These are phyloP conservation scores for Diversispora epigaea DNA, from an alignment of 192 early-diverging fungal genomes.

Conservation along the genomic window DNA sequence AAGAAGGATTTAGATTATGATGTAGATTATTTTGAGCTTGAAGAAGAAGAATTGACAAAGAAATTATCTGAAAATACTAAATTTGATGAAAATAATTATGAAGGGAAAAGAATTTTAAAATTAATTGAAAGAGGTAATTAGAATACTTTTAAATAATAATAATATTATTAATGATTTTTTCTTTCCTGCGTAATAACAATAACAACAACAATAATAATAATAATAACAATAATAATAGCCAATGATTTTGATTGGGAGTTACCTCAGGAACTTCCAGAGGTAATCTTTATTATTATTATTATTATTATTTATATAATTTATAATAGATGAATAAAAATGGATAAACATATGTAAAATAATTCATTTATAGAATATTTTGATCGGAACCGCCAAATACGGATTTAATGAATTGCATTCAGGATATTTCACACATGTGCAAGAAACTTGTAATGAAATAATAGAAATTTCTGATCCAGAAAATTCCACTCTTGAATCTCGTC, in stretches of 20 bases:
- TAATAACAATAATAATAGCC: conserved; percentile 39
- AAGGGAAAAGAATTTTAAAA: too few species aligned
- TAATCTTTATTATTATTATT: neutral
- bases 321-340: neutral
- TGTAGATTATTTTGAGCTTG: too few species aligned
- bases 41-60: too few species aligned
- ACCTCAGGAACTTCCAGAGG: conserved; percentile 62
- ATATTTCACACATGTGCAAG: conserved; percentile 70
- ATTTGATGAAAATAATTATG: too few species aligned
- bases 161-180: too few species aligned
- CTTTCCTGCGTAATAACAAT: too few species aligned
- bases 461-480: conserved; percentile 61
- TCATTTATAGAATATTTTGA: conserved; percentile 15
- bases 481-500: conserved; percentile 52
- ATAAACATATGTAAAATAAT: neutral
- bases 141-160: too few species aligned
- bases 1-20: too few species aligned
- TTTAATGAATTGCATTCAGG: conserved; percentile 87
- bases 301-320: neutral
- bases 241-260: conserved; percentile 87
- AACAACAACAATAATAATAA: too few species aligned
- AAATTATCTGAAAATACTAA: too few species aligned
- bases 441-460: conserved; percentile 71
- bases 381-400: conserved; percentile 67
- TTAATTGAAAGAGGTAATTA: too few species aligned